Percentiles rank a stretch among this genome's conserved stretches.
Evolutionary conservation across 768 basidiomycete species (phyloP).

Genomic region (Leccinum fibrillosum): DNA sequence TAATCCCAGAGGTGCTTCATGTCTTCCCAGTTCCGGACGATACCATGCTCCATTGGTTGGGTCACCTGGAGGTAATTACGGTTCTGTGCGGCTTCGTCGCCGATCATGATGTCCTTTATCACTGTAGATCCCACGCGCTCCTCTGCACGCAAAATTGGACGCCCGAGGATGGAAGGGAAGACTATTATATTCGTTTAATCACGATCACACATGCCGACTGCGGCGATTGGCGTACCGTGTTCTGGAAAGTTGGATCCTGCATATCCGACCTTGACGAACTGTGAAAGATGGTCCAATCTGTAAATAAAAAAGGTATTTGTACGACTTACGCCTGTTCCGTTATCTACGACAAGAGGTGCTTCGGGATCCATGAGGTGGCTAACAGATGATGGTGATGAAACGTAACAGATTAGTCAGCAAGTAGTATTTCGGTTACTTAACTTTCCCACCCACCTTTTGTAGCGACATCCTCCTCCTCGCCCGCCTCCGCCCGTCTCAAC

Average conservation of each 20-base stretch:
- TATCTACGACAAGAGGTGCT: conserved; percentile 75
- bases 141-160: conserved; percentile 96
- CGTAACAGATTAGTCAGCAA: conserved; percentile 9
- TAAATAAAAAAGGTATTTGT: background rate
- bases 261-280: conserved; percentile 92
- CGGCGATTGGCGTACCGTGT: conserved; percentile 55
- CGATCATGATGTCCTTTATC: conserved; percentile 98
- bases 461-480: background rate
- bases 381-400: background rate
- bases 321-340: conserved; percentile 77
- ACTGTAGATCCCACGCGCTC: conserved; percentile 83
- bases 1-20: conserved; percentile 99
- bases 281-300: conserved; percentile 8
- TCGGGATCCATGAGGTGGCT: conserved; percentile 28
- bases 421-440: background rate
- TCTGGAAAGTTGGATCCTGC: conserved; percentile 94
- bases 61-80: conserved; percentile 95
- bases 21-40: conserved; percentile 98
- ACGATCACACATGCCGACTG: background rate
- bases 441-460: background rate
- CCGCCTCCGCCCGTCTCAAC: background rate
- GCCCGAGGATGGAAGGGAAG: conserved; percentile 95
- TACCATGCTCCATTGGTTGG: conserved; percentile 99
- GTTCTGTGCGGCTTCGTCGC: conserved; percentile 92
- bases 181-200: conserved; percentile 42